Evolutionary conservation across 345 rosid species (phyloP).

Genomic region (Cardiospermum halicacabum): DNA sequence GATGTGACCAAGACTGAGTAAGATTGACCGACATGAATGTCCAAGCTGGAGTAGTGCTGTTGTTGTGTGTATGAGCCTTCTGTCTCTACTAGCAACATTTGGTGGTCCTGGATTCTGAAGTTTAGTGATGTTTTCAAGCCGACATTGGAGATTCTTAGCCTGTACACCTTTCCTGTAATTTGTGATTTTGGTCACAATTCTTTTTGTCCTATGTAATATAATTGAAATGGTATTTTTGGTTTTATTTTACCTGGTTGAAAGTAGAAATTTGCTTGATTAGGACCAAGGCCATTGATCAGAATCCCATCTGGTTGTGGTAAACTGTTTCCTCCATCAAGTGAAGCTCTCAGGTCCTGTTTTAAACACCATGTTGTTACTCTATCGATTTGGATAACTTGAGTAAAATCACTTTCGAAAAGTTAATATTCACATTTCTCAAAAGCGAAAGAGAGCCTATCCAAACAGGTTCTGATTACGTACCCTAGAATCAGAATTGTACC

Average conservation of each 20-base stretch:
- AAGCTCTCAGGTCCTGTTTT: slow-evolving; percentile 16
- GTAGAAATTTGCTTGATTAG: slow-evolving; percentile 14
- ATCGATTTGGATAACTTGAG: too few relatives aligned
- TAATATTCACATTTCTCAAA: too few relatives aligned
- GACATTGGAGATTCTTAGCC: slow-evolving; percentile 37
- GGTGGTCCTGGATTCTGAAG: slow-evolving; percentile 30
- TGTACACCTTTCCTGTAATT: slow-evolving; percentile 23
- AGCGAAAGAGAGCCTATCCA: too few relatives aligned
- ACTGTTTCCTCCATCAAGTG: slow-evolving; percentile 18
- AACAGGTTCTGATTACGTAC: slow-evolving; percentile 6
- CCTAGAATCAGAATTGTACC: slow-evolving; percentile 21
- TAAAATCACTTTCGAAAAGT: too few relatives aligned
- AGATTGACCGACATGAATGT: slow-evolving; percentile 42
- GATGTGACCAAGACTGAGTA: slow-evolving; percentile 31
- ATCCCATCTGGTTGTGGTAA: slow-evolving; percentile 21
- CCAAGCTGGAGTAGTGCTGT: slow-evolving; percentile 24
- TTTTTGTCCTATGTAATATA: too few relatives aligned
- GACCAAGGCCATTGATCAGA: slow-evolving; percentile 26
- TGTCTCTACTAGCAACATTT: slow-evolving; percentile 31
- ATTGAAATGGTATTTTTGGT: too few relatives aligned
- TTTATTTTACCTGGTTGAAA: slow-evolving; percentile 19
- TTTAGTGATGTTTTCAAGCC: slow-evolving; percentile 27
- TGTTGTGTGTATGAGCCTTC: slow-evolving; percentile 41
- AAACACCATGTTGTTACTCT: background rate
- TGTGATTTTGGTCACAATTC: too few relatives aligned